Evolutionary conservation across 164 flowering plant genomes (phyloP).

Genomic region (Taxillus chinensis): DNA sequence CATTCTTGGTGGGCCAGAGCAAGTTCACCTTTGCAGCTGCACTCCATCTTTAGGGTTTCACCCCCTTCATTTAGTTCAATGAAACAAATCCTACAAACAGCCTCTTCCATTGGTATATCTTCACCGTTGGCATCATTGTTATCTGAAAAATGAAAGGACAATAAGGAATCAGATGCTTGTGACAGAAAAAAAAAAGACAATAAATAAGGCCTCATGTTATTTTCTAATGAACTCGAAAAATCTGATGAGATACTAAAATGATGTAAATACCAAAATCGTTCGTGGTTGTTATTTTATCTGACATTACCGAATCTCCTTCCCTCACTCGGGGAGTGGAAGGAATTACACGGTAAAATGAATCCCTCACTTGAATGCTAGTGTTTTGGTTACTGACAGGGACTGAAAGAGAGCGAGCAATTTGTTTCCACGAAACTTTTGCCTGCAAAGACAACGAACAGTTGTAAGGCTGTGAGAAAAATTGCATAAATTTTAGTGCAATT

Average conservation of each 20-base stretch:
- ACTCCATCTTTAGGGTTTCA: conserved; percentile 85
- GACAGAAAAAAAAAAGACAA: neutral
- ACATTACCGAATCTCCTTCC: conserved; percentile 24
- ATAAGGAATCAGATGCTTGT: conserved; percentile 11
- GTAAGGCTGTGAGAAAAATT: neutral
- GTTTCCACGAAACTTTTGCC: conserved; percentile 33
- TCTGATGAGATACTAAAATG: neutral
- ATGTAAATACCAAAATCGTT: conserved; percentile 42
- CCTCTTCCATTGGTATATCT: conserved; percentile 93
- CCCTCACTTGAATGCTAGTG: conserved; percentile 39
- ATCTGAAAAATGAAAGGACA: conserved; percentile 31
- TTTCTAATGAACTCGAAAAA: neutral
- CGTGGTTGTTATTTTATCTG: conserved; percentile 14
- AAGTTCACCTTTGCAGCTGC: conserved; percentile 97
- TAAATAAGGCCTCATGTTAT: neutral
- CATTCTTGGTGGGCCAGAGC: conserved; percentile 93
- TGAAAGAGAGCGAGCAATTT: conserved; percentile 80
- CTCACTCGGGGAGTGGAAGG: conserved; percentile 67
- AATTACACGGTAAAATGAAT: conserved; percentile 75
- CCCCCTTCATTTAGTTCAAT: conserved; percentile 85
- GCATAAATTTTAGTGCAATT: no score
- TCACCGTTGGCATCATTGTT: conserved; percentile 52
- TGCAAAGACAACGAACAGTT: conserved; percentile 18
- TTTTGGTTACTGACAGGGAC: conserved; percentile 56
- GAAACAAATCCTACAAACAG: conserved; percentile 90